A percentile compares a stretch with the other conserved stretches of the same genome.
phyloP scores from a whole-genome alignment of 805 yeast genomes.

The Zygosaccharomyces rouxii region DNA sequence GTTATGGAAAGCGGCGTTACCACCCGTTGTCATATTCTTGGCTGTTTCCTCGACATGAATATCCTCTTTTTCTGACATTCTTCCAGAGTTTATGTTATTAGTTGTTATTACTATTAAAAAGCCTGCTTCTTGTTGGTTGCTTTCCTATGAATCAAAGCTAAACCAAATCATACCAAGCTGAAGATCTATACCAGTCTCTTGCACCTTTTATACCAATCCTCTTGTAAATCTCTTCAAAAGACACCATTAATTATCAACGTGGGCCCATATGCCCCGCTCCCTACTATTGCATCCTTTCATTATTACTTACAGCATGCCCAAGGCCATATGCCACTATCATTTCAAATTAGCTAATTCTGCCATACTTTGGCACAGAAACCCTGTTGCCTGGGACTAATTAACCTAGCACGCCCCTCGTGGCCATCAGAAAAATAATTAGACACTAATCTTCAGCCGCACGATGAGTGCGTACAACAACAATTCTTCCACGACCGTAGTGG shows the following conservation, averaged over 20 bases:
- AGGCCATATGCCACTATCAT: not conserved
- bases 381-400: not conserved
- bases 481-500: not conserved
- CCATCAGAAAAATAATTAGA: not conserved
- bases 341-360: not conserved
- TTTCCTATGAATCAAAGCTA: not conserved
- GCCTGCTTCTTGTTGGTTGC: not conserved
- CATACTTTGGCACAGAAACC: not conserved
- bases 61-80: constrained; percentile 3
- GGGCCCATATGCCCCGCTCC: not conserved
- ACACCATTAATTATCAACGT: not conserved
- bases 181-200: not conserved
- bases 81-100: not conserved
- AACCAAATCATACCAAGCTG: not conserved
- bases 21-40: constrained; percentile 52
- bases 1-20: constrained; percentile 84
- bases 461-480: not conserved
- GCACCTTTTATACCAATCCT: not conserved
- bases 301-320: not conserved
- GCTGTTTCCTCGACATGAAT: constrained; percentile 19
- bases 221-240: not conserved
- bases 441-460: not conserved
- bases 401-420: not conserved
- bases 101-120: not conserved
- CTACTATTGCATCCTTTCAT: not conserved